These are phyloP conservation scores for Jamesozyma piceae DNA, from an alignment of 805 yeast genomes.

Conservation along the genomic window DNA sequence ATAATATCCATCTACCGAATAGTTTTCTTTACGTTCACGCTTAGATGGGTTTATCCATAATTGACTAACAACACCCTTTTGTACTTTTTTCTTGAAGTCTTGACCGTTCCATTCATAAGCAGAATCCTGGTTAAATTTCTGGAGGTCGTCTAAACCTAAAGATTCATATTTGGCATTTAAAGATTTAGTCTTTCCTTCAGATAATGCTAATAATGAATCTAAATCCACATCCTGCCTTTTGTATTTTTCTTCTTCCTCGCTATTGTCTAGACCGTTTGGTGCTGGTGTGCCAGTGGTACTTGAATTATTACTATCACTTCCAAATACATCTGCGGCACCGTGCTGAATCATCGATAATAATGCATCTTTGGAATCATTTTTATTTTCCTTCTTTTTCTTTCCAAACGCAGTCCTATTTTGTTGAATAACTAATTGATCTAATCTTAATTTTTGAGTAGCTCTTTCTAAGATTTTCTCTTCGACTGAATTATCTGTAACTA, in stretches of 20 bases:
- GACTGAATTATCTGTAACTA: constrained; percentile 72
- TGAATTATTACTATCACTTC: constrained; percentile 9
- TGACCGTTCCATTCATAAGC: constrained; percentile 88
- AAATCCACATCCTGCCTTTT: constrained; percentile 49
- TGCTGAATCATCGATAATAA: constrained; percentile 73
- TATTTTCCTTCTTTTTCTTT: constrained; percentile 25
- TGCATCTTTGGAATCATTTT: constrained; percentile 50
- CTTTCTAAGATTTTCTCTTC: constrained; percentile 76
- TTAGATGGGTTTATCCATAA: constrained; percentile 81
- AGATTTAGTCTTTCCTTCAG: constrained; percentile 55
- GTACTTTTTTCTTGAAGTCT: constrained; percentile 58
- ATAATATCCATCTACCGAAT: constrained; percentile 79
- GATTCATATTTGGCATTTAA: constrained; percentile 55
- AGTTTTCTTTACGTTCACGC: constrained; percentile 75
- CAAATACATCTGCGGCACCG: constrained; percentile 62
- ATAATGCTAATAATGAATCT: constrained; percentile 48
- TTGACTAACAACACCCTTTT: constrained; percentile 42
- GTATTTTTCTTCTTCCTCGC: constrained; percentile 19
- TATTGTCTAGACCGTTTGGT: constrained; percentile 13
- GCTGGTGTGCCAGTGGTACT: constrained; percentile 22
- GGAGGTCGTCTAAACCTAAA: constrained; percentile 67
- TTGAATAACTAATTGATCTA: constrained; percentile 76
- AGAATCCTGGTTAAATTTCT: constrained; percentile 61
- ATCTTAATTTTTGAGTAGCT: constrained; percentile 68
- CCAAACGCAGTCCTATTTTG: constrained; percentile 44